phyloP scores from a whole-genome alignment of 345 rosid genomes.

The Streptanthus diversifolius region DNA sequence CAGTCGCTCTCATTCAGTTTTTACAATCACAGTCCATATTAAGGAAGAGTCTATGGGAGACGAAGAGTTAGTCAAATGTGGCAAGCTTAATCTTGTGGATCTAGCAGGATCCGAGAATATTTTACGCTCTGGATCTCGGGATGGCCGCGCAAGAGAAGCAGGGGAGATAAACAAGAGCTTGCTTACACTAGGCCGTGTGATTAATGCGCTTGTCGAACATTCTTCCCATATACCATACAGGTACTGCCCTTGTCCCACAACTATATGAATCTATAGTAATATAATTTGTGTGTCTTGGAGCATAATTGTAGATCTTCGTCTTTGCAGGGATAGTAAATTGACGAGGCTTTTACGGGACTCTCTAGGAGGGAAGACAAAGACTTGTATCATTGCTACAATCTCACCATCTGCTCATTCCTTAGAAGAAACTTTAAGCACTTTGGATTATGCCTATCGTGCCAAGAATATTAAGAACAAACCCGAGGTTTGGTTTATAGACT shows the following conservation, averaged over 20 bases:
- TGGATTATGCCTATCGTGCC: slow-evolving; percentile 90
- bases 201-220: slow-evolving; percentile 96
- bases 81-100: slow-evolving; percentile 97
- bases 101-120: slow-evolving; percentile 97
- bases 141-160: slow-evolving; percentile 96
- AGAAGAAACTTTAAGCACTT: slow-evolving; percentile 92
- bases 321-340: slow-evolving; percentile 85
- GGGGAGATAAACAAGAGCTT: slow-evolving; percentile 98
- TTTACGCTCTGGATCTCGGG: slow-evolving; percentile 82
- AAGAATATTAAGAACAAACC: slow-evolving; percentile 92
- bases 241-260: slow-evolving; percentile 31
- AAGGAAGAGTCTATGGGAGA: slow-evolving; percentile 83
- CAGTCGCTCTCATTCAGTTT: slow-evolving; percentile 95
- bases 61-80: slow-evolving; percentile 91
- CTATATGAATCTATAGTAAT: slow-evolving; percentile 1
- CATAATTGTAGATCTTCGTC: not conserved
- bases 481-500: slow-evolving; percentile 54
- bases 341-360: slow-evolving; percentile 93
- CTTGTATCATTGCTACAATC: slow-evolving; percentile 92
- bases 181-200: slow-evolving; percentile 91
- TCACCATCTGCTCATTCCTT: slow-evolving; percentile 81
- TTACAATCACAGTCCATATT: slow-evolving; percentile 71
- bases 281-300: not conserved
- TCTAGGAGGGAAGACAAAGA: slow-evolving; percentile 93
- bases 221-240: slow-evolving; percentile 95